A percentile compares a stretch with the other conserved stretches of the same genome.
Evolutionary conservation across 768 basidiomycete genomes (phyloP).

Genomic region (Leccinellum albellum): DNA sequence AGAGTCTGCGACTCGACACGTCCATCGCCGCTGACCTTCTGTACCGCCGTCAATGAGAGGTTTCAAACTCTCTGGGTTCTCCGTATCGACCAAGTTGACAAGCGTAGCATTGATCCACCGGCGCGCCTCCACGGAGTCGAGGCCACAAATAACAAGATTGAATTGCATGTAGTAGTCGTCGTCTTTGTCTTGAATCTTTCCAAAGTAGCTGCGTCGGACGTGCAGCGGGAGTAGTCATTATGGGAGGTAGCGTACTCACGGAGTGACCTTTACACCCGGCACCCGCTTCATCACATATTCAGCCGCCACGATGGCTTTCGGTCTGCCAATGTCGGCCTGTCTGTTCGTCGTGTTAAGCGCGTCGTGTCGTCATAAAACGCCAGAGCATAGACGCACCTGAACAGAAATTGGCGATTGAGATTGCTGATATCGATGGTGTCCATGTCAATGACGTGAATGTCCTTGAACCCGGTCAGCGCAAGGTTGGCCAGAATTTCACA

Average conservation of each 20-base stretch:
- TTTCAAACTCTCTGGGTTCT: slow-evolving; percentile 88
- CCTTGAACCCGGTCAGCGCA: slow-evolving; percentile 93
- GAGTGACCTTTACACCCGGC: slow-evolving; percentile 93
- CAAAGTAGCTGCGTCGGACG: slow-evolving; percentile 66
- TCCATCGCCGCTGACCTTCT: slow-evolving; percentile 58
- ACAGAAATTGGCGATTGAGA: slow-evolving; percentile 95
- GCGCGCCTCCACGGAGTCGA: slow-evolving; percentile 95
- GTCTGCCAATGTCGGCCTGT: slow-evolving; percentile 85
- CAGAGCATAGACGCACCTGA: slow-evolving; percentile 55
- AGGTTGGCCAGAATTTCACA: slow-evolving; percentile 98
- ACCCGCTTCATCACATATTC: slow-evolving; percentile 97
- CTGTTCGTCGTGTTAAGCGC: slow-evolving; percentile 36
- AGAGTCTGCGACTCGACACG: neutral
- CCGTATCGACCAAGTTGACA: slow-evolving; percentile 90
- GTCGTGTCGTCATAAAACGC: neutral
- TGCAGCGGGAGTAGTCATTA: slow-evolving; percentile 3
- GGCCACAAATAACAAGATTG: slow-evolving; percentile 93
- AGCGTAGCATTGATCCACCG: slow-evolving; percentile 99
- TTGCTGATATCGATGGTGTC: slow-evolving; percentile 99
- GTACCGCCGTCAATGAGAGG: slow-evolving; percentile 98
- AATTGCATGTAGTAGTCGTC: slow-evolving; percentile 96
- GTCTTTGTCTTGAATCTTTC: slow-evolving; percentile 97
- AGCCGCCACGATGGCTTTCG: slow-evolving; percentile 92
- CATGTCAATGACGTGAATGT: slow-evolving; percentile 99
- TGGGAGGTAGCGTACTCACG: slow-evolving; percentile 54